Conservation (phyloP, 768 basidiomycete species). For the Strobilomyces echinocephalus region DNA sequence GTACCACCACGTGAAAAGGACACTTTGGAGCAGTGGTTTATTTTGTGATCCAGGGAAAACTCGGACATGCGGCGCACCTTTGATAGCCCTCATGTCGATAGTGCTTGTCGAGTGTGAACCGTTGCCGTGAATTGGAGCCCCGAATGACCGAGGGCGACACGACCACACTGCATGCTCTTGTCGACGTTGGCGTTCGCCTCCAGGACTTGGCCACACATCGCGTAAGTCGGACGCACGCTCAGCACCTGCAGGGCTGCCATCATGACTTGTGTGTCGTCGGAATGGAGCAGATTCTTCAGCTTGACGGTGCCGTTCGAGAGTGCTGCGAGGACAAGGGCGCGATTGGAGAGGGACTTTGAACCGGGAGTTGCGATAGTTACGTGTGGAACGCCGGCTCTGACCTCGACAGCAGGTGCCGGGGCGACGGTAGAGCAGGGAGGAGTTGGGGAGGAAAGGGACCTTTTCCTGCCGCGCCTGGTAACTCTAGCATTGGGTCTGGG, state of each 20-base stretch:
- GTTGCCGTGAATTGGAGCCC: too few relatives aligned
- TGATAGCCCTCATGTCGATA: slow-evolving; percentile 63
- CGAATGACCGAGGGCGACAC: too few relatives aligned
- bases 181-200: too few relatives aligned
- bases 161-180: too few relatives aligned
- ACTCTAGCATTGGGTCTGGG: slow-evolving; percentile 37
- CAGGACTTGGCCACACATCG: too few relatives aligned
- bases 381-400: slow-evolving; percentile 13
- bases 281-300: slow-evolving; percentile 87
- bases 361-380: slow-evolving; percentile 89
- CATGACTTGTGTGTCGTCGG: slow-evolving; percentile 99
- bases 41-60: slow-evolving; percentile 1
- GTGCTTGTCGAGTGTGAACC: not conserved
- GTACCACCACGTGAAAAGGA: slow-evolving; percentile 63
- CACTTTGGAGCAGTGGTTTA: slow-evolving; percentile 36
- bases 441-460: slow-evolving; percentile 22
- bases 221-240: too few relatives aligned
- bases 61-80: slow-evolving; percentile 38
- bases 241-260: slow-evolving; percentile 69
- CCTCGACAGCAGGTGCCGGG: not conserved
- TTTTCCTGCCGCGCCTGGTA: slow-evolving; percentile 14
- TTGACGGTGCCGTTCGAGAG: slow-evolving; percentile 85
- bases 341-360: slow-evolving; percentile 94
- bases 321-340: slow-evolving; percentile 89
- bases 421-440: not conserved